phyloP scores from a whole-genome alignment of 2,329 filamentous ascomycete genomes.

The Cercospora sojina region DNA sequence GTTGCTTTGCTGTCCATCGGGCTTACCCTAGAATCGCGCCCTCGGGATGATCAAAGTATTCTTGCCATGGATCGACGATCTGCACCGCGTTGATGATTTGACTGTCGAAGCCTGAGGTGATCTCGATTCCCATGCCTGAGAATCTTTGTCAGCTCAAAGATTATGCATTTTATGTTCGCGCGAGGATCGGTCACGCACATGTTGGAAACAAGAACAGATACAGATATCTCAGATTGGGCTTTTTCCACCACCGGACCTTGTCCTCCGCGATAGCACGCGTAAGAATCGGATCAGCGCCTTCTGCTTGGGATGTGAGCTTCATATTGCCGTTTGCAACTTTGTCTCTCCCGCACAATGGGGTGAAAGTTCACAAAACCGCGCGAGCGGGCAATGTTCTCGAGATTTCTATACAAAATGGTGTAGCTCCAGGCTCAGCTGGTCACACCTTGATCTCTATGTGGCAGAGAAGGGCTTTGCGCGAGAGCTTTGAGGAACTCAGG shows the following conservation, averaged over 20 bases:
- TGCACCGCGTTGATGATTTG: conserved; percentile 41
- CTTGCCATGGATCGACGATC: conserved; percentile 18
- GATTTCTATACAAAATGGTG: not conserved
- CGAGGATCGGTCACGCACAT: conserved; percentile 36
- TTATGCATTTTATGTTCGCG: not conserved
- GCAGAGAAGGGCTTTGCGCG: not conserved
- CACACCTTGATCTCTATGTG: not conserved
- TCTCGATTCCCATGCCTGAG: conserved; percentile 57
- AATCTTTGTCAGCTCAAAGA: not conserved
- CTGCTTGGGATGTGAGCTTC: conserved; percentile 17
- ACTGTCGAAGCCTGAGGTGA: conserved; percentile 60
- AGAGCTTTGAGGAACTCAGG: not conserved
- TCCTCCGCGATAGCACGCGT: conserved; percentile 41
- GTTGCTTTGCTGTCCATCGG: not conserved
- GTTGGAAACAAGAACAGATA: conserved; percentile 61
- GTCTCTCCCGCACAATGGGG: not conserved
- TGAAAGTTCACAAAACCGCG: not conserved
- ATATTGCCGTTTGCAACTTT: not conserved
- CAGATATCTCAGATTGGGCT: conserved; percentile 57
- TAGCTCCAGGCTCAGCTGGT: not conserved
- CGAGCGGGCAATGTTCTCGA: not conserved
- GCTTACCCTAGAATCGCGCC: conserved; percentile 45
- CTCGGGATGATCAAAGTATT: conserved; percentile 46
- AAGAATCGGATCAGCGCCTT: conserved; percentile 25
- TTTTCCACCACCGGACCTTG: conserved; percentile 46